Evolutionary conservation across 2,329 filamentous ascomycete genomes (phyloP).

Genomic region (Calonectria crousiana): DNA sequence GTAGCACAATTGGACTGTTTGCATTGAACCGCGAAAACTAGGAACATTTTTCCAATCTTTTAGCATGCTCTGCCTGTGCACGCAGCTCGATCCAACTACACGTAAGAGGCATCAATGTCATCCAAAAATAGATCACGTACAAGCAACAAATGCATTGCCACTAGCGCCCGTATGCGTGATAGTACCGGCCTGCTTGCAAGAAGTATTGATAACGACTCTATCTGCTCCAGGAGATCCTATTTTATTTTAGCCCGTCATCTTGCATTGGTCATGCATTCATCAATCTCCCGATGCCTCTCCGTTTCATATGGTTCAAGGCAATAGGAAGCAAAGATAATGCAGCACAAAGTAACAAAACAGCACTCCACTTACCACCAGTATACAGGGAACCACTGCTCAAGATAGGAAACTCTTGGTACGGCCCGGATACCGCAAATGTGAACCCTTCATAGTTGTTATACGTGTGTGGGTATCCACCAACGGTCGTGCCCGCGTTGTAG

Average conservation of each 20-base stretch:
- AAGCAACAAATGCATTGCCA: background rate
- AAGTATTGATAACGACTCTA: background rate
- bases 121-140: background rate
- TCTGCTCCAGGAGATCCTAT: background rate
- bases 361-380: background rate
- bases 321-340: background rate
- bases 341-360: background rate
- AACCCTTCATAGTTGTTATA: constrained; percentile 1
- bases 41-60: background rate
- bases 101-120: background rate
- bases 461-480: background rate
- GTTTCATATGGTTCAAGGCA: background rate
- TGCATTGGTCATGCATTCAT: background rate
- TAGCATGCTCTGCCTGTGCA: background rate
- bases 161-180: background rate
- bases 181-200: background rate
- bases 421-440: background rate
- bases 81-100: background rate
- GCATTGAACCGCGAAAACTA: background rate
- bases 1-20: background rate
- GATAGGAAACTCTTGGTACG: background rate
- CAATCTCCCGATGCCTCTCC: background rate
- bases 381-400: background rate
- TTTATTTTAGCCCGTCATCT: background rate
- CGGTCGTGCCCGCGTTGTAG: background rate